phyloP scores from a whole-genome alignment of 345 rosid species.

The Linum usitatissimum region DNA sequence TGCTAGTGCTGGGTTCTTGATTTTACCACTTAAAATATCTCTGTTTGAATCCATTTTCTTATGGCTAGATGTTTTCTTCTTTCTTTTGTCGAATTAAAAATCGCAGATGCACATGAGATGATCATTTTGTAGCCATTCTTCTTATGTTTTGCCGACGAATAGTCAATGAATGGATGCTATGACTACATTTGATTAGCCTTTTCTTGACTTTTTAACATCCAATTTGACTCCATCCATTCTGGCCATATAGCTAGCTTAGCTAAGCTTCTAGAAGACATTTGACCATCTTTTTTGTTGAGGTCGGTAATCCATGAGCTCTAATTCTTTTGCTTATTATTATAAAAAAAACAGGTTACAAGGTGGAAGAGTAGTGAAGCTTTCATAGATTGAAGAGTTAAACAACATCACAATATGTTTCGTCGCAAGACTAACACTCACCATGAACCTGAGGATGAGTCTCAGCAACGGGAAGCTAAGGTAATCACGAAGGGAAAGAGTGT shows the following conservation, averaged over 20 bases:
- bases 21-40: too few relatives aligned
- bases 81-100: too few relatives aligned
- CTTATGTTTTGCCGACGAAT: too few relatives aligned
- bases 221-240: not conserved
- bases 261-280: not conserved
- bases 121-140: too few relatives aligned
- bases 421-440: not conserved
- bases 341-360: not conserved
- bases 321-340: not conserved
- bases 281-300: not conserved
- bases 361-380: not conserved
- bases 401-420: not conserved
- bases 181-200: not conserved
- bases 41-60: too few relatives aligned
- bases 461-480: conserved; percentile 55
- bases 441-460: conserved; percentile 34
- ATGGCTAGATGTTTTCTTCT: too few relatives aligned
- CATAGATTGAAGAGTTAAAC: not conserved
- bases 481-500: conserved; percentile 4
- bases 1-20: too few relatives aligned
- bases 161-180: not conserved
- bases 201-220: not conserved
- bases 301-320: not conserved
- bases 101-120: too few relatives aligned
- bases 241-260: not conserved